Percentiles rank a stretch among this genome's conserved stretches.
phyloP scores from a whole-genome alignment of 2,329 filamentous ascomycete species.

The Aspergillus ruber region DNA sequence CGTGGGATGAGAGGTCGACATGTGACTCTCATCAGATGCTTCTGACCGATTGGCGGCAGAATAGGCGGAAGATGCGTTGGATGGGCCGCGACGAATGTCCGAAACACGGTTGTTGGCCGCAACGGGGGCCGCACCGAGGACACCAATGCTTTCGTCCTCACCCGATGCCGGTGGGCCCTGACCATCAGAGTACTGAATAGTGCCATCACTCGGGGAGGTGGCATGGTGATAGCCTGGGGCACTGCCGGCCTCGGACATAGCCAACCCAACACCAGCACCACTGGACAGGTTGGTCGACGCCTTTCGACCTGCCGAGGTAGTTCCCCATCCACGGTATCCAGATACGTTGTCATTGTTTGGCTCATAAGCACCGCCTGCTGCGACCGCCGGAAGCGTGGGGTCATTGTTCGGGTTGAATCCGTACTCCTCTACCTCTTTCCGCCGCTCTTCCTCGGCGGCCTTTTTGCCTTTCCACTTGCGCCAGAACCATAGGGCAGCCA shows the following conservation, averaged over 20 bases:
- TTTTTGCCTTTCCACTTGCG: constrained; percentile 80
- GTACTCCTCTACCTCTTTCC: constrained; percentile 97
- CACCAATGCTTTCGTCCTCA: constrained; percentile 78
- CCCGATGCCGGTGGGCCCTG: constrained; percentile 53
- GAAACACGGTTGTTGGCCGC: constrained; percentile 57
- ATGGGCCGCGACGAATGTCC: constrained; percentile 80
- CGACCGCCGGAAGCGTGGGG: constrained; percentile 63
- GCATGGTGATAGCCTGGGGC: constrained; percentile 47
- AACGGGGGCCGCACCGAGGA: constrained; percentile 63
- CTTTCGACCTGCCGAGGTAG: constrained; percentile 70
- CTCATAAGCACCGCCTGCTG: constrained; percentile 45
- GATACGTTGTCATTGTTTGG: constrained; percentile 64
- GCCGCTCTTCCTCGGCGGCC: constrained; percentile 75
- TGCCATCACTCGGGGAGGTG: constrained; percentile 59
- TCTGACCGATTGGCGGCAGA: constrained; percentile 73
- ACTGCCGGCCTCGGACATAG: constrained; percentile 65
- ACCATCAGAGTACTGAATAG: constrained; percentile 57
- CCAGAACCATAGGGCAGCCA: constrained; percentile 77
- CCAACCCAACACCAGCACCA: constrained; percentile 51
- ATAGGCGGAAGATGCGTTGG: constrained; percentile 94
- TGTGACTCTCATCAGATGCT: constrained; percentile 49
- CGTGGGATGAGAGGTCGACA: constrained; percentile 39
- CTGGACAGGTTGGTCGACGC: constrained; percentile 84
- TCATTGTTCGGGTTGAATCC: constrained; percentile 97
- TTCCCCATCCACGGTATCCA: constrained; percentile 93